Evolutionary conservation across 179 eudicot species (phyloP).

Genomic region (Camellia oleifera): DNA sequence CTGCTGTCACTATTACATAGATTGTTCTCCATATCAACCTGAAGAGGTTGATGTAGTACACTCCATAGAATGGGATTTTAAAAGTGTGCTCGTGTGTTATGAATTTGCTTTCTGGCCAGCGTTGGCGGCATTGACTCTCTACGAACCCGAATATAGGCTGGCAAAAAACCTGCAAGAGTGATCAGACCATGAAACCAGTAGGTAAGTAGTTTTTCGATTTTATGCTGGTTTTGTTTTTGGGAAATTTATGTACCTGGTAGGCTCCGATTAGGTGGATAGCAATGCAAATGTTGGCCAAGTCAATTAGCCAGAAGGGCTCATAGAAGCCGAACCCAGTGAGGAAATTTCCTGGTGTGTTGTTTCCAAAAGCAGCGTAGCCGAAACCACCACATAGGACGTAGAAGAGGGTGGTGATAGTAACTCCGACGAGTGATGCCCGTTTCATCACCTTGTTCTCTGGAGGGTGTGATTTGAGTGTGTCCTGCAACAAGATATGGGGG

Average conservation of each 20-base stretch:
- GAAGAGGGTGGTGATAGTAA: conserved; percentile 45
- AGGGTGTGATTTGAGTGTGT: conserved; percentile 31
- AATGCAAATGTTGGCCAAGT: conserved; percentile 58
- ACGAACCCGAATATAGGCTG: conserved; percentile 60
- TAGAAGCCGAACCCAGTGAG: conserved; percentile 58
- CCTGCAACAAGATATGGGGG: conserved; percentile 18
- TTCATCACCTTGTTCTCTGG: conserved; percentile 40
- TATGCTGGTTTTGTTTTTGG: too few species aligned
- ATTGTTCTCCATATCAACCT: conserved; percentile 52
- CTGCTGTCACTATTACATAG: conserved; percentile 50
- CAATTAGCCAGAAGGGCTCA: conserved; percentile 61
- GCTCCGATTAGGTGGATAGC: conserved; percentile 58
- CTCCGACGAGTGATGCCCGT: conserved; percentile 45
- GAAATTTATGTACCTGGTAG: conserved; percentile 41
- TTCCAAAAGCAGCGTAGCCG: conserved; percentile 62
- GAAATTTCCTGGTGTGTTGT: conserved; percentile 51
- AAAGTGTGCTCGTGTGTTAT: conserved; percentile 43
- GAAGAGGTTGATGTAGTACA: conserved; percentile 47
- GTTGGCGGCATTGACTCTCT: conserved; percentile 25
- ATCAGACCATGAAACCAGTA: too few species aligned
- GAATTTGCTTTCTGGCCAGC: conserved; percentile 59
- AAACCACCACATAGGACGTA: conserved; percentile 50
- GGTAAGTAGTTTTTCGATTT: too few species aligned
- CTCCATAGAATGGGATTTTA: conserved; percentile 37
- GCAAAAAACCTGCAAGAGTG: conserved; percentile 42